These are phyloP conservation scores for Tieghemiomyces parasiticus DNA, from an alignment of 192 early-diverging fungal species.

Conservation along the genomic window DNA sequence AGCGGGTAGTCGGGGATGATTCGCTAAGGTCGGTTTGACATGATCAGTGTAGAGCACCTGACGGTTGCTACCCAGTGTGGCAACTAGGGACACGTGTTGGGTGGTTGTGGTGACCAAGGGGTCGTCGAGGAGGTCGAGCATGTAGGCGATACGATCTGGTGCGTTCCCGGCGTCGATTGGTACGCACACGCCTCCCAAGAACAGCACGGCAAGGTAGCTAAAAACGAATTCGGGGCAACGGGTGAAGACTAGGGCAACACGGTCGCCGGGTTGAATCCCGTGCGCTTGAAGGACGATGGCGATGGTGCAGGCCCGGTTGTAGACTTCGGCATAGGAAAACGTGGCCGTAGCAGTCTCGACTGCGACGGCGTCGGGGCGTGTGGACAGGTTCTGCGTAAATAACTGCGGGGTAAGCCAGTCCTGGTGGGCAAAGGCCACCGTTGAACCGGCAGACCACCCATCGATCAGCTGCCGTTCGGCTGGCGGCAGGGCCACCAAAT, in stretches of 20 bases:
- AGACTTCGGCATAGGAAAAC: neutral
- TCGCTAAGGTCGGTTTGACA: neutral
- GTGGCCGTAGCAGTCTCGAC: neutral
- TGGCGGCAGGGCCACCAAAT: neutral
- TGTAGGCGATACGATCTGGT: neutral
- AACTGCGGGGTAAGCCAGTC: neutral
- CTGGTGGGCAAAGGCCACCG: neutral
- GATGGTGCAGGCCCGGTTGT: neutral
- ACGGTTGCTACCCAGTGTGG: neutral
- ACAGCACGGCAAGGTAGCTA: neutral
- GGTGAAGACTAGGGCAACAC: neutral
- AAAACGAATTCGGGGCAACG: neutral
- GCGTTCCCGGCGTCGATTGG: neutral
- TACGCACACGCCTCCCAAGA: neutral
- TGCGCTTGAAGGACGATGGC: neutral
- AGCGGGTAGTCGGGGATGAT: neutral
- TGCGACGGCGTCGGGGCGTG: slow-evolving; percentile 2
- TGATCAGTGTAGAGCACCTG: neutral
- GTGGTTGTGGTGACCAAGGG: neutral
- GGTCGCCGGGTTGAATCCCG: neutral
- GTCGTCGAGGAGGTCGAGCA: neutral
- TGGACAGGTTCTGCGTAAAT: neutral
- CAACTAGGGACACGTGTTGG: neutral
- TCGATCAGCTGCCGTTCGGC: neutral
- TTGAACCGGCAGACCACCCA: neutral